Evolutionary conservation across 768 basidiomycete genomes (phyloP).

Genomic region (Amanita rimosa): DNA sequence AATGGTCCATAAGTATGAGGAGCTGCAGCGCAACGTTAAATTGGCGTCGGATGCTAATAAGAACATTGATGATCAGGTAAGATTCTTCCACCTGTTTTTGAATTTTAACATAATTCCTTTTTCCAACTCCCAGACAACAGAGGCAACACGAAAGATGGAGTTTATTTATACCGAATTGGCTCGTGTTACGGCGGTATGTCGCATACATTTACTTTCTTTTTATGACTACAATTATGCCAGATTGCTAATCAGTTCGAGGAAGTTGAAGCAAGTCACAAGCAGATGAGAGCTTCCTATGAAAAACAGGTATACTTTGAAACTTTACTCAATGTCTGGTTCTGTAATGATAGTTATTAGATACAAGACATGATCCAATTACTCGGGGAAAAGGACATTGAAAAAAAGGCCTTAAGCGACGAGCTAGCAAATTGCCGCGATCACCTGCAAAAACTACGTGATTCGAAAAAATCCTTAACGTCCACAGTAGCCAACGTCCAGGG

Average conservation of each 20-base stretch:
- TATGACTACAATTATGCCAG: background rate
- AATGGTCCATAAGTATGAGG: background rate
- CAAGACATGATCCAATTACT: constrained; percentile 11
- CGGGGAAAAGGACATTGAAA: constrained; percentile 13
- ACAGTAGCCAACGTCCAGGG: constrained; percentile 19
- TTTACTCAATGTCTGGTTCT: background rate
- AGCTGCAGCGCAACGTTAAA: background rate
- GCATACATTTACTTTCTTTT: background rate
- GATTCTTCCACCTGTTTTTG: background rate
- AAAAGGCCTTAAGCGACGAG: constrained; percentile 13
- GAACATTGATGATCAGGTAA: background rate
- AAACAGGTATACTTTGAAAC: background rate
- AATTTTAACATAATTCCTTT: background rate
- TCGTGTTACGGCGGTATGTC: background rate
- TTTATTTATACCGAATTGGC: background rate
- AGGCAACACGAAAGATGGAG: background rate
- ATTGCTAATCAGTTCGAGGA: background rate
- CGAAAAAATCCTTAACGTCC: constrained; percentile 14
- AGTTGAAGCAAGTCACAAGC: background rate
- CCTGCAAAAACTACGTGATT: constrained; percentile 19
- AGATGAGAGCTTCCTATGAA: background rate
- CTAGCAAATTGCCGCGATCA: constrained; percentile 13
- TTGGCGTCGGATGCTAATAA: background rate
- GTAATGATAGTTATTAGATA: background rate
- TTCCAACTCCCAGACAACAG: background rate